Conservation (phyloP, 768 basidiomycete species). For the Kwoniella botswanensis region DNA sequence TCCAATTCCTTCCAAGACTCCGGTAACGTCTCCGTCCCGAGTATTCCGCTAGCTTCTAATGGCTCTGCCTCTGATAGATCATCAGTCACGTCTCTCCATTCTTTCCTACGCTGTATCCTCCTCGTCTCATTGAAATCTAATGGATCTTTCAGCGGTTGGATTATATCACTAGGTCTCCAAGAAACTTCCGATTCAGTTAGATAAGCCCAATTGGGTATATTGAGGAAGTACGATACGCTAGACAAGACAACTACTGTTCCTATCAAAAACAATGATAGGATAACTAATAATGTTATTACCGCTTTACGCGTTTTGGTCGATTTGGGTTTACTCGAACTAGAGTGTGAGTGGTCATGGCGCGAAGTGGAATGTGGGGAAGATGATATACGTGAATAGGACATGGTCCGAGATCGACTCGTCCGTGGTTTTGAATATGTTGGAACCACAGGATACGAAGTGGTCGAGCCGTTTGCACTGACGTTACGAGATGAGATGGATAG, state of each 20-base stretch:
- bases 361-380: background rate
- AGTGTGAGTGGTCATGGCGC: background rate
- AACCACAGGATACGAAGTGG: background rate
- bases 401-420: conserved; percentile 7
- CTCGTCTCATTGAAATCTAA: conserved; percentile 3
- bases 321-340: background rate
- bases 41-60: background rate
- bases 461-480: background rate
- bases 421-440: background rate
- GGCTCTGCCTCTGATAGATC: background rate
- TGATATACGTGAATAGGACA: conserved; percentile 1
- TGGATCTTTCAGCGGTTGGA: conserved; percentile 60
- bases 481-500: conserved; percentile 1
- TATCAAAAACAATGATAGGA: conserved; percentile 76
- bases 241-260: conserved; percentile 91
- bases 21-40: conserved; percentile 26
- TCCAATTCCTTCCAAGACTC: conserved; percentile 33
- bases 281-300: conserved; percentile 62
- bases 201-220: conserved; percentile 77
- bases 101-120: conserved; percentile 6
- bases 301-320: conserved; percentile 41
- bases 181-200: conserved; percentile 75
- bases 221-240: conserved; percentile 85
- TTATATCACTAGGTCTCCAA: conserved; percentile 63
- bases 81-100: conserved; percentile 16